phyloP scores from a whole-genome alignment of 345 rosid species.

The Lepidium didymum region DNA sequence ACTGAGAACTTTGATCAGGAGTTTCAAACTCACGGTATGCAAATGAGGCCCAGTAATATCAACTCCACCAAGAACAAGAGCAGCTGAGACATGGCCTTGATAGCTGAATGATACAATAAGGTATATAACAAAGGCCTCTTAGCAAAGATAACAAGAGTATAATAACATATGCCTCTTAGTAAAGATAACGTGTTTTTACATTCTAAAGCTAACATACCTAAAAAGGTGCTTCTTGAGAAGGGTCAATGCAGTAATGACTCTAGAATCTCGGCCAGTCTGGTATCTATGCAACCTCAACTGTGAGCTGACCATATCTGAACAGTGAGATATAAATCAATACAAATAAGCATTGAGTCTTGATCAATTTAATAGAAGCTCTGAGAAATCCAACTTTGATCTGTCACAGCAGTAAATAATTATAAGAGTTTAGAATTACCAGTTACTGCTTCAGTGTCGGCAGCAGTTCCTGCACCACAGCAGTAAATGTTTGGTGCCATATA shows the following conservation, averaged over 20 bases:
- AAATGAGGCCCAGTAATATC: slow-evolving; percentile 79
- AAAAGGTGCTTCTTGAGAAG: slow-evolving; percentile 78
- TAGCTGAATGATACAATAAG: slow-evolving; percentile 39
- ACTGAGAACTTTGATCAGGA: neutral
- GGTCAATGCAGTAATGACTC: slow-evolving; percentile 75
- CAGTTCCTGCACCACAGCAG: slow-evolving; percentile 98
- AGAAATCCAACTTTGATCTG: neutral
- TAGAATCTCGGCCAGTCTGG: slow-evolving; percentile 71
- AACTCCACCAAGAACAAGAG: slow-evolving; percentile 89
- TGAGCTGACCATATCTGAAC: slow-evolving; percentile 80
- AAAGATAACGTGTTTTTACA: neutral
- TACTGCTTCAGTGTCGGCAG: slow-evolving; percentile 98
- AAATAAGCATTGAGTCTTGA: neutral
- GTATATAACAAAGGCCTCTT: slow-evolving; percentile 12
- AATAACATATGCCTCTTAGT: neutral
- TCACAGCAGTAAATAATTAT: neutral
- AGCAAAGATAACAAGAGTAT: neutral
- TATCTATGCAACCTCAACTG: slow-evolving; percentile 74
- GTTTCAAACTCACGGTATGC: slow-evolving; percentile 53
- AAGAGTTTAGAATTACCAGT: slow-evolving; percentile 44
- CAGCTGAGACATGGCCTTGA: slow-evolving; percentile 74
- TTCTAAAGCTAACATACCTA: slow-evolving; percentile 34
- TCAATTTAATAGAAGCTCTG: neutral
- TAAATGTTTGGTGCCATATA: slow-evolving; percentile 98
- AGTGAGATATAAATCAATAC: neutral